A percentile compares a stretch with the other conserved stretches of the same genome.
Evolutionary conservation across 2,329 filamentous ascomycete genomes (phyloP).

Genomic region (Beauveria sp.): DNA sequence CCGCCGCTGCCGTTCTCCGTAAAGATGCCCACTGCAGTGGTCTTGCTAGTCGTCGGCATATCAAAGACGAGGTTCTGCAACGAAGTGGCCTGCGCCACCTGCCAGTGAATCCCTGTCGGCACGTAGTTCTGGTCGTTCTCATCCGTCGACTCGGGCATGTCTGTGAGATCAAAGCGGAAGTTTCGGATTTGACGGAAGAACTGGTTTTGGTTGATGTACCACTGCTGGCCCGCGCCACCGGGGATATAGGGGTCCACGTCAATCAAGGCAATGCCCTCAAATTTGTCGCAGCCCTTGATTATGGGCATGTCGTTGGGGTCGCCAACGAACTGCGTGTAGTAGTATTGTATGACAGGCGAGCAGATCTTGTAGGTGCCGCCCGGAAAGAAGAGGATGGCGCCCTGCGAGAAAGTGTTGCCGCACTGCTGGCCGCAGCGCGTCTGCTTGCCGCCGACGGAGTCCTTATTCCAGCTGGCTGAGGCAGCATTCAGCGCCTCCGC

Average conservation of each 20-base stretch:
- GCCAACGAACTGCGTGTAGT: constrained; percentile 70
- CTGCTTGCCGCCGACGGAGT: constrained; percentile 40
- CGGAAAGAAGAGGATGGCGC: constrained; percentile 63
- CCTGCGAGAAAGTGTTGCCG: constrained; percentile 56
- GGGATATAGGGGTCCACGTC: constrained; percentile 59
- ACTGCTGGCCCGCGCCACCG: constrained; percentile 14
- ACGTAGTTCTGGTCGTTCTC: constrained; percentile 10
- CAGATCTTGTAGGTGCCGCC: constrained; percentile 59
- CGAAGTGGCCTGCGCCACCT: constrained; percentile 48
- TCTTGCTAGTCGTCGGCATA: constrained; percentile 25
- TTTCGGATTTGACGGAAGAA: constrained; percentile 55
- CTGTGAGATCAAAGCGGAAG: constrained; percentile 48
- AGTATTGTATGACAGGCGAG: constrained; percentile 53
- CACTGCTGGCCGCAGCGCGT: constrained; percentile 56
- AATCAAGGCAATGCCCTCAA: constrained; percentile 63
- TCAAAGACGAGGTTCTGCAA: constrained; percentile 55
- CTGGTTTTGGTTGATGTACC: constrained; percentile 56
- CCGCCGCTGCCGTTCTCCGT: constrained; percentile 54
- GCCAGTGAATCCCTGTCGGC: constrained; percentile 51
- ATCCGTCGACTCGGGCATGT: constrained; percentile 36
- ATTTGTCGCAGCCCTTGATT: constrained; percentile 42
- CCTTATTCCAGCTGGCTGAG: neutral
- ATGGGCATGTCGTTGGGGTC: constrained; percentile 51
- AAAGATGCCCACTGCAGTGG: constrained; percentile 15
- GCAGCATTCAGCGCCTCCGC: constrained; percentile 51